Conservation (phyloP, 2,329 filamentous ascomycete genomes). For the Myriangium duriaei region DNA sequence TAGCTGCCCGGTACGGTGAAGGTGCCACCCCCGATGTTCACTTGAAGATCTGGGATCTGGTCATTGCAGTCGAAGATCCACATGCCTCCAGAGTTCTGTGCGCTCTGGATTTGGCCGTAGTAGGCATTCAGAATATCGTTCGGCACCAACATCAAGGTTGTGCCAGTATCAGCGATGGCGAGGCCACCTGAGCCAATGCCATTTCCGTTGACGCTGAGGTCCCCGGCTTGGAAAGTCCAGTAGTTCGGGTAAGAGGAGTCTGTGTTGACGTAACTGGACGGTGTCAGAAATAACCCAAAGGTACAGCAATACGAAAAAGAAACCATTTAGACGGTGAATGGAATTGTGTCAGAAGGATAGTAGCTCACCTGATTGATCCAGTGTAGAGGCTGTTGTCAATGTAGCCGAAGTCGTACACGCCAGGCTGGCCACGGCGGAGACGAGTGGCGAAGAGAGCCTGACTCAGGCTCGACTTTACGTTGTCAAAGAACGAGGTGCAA, state of each 20-base stretch:
- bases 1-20: constrained; percentile 41
- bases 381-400: constrained; percentile 48
- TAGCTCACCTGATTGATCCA: constrained; percentile 43
- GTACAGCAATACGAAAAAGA: too few relatives aligned
- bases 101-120: constrained; percentile 29
- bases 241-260: constrained; percentile 48
- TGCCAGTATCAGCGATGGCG: constrained; percentile 59
- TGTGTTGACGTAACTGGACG: too few relatives aligned
- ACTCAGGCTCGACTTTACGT: constrained; percentile 38
- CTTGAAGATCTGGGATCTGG: constrained; percentile 39
- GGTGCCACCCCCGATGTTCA: constrained; percentile 37
- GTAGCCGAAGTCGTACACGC: constrained; percentile 46
- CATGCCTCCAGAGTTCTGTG: constrained; percentile 42
- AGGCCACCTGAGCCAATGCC: constrained; percentile 34
- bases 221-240: constrained; percentile 49
- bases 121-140: constrained; percentile 29
- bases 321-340: too few relatives aligned
- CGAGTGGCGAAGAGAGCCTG: constrained; percentile 45
- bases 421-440: constrained; percentile 40
- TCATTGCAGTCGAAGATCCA: constrained; percentile 43
- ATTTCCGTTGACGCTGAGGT: constrained; percentile 35
- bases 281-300: too few relatives aligned
- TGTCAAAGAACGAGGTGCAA: constrained; percentile 49
- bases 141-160: constrained; percentile 47
- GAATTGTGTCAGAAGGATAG: constrained; percentile 42